Evolutionary conservation across 2,329 filamentous ascomycete genomes (phyloP), one percentile per base, ranked within the genome.

Genomic region (Monilinia vaccinii-corymbosi): DNA sequence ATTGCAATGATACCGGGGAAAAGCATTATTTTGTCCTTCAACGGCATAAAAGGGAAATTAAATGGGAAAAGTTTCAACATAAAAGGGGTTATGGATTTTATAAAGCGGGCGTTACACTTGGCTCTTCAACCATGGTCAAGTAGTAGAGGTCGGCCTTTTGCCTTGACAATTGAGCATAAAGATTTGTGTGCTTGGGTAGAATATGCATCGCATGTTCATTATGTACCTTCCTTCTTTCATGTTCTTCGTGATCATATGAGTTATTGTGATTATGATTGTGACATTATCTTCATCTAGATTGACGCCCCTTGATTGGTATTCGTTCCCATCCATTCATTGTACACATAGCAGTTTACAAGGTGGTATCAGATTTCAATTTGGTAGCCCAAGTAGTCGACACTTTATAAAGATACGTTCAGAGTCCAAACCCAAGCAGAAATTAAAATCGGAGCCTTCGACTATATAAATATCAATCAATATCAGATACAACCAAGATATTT

Each of bases 11-110:
- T 80, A 82, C 79, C 76, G 77, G 78, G 77, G 75, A 78, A 79
- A 79, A 78, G 74, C 69, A 76, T 77, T 59, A 76, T 77, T 59
- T 75, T 77, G 75, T 77, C 79, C 81, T 83, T 84, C 81, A 85
- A 84, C 82, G 80, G 81, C 81, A 83, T 78, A 72, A 70, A 62
- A 64, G 64, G 61, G 64, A 59, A 64, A 62, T 40, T 45, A 65
- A 58, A 65, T 53, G 61, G 66, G 62, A 71, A 72, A 70, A 66
- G 64, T 68, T 72, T 73, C 71, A 73, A 73, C 72, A 72, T 67
- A 64, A 63, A 66, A n/a, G n/a, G 68, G 60, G 66, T 65, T 67
- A 48, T 56, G 42, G 28, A 60, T 63, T 64, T 62, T 70, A 60
- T 60, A 63, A 61, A 71, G 69, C 67, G 69, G 70, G 70, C 69